Conservation (phyloP, 169 alveolate species). For the Eimeria maxima region DNA sequence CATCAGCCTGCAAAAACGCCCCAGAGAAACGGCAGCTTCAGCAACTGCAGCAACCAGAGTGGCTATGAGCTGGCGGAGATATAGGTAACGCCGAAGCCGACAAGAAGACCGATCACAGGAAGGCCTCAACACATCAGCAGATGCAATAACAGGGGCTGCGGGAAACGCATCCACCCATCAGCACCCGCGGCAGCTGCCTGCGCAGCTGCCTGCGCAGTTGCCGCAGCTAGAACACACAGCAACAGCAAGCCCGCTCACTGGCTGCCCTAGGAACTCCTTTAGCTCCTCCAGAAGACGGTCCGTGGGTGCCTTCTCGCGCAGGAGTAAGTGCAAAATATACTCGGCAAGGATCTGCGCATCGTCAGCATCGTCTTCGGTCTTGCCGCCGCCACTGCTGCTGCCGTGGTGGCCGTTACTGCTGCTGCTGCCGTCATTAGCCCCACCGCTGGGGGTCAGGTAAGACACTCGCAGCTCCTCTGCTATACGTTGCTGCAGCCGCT, state of each 20-base stretch:
- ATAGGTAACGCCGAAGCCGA: background rate
- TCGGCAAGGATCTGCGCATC: slow-evolving; percentile 78
- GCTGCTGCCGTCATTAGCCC: slow-evolving; percentile 49
- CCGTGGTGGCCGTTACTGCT: slow-evolving; percentile 75
- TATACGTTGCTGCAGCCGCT: slow-evolving; percentile 76
- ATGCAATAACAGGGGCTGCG: background rate
- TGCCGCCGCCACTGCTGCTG: slow-evolving; percentile 46
- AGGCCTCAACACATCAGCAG: background rate
- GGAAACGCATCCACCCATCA: background rate
- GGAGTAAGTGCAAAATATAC: slow-evolving; percentile 61
- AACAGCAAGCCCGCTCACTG: slow-evolving; percentile 64
- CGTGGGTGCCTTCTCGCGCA: slow-evolving; percentile 68
- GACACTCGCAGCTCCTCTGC: slow-evolving; percentile 75
- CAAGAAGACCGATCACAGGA: background rate
- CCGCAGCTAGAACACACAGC: slow-evolving; percentile 4
- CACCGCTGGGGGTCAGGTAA: slow-evolving; percentile 70
- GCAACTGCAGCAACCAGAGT: background rate
- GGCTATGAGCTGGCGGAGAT: background rate
- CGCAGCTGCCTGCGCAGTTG: background rate
- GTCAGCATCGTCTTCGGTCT: slow-evolving; percentile 63
- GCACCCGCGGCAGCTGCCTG: background rate
- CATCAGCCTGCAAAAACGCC: slow-evolving; percentile 69
- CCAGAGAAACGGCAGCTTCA: background rate
- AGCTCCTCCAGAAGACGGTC: slow-evolving; percentile 69
- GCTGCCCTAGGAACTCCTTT: slow-evolving; percentile 72